phyloP scores from a whole-genome alignment of 768 basidiomycete genomes.

The Tephrocybe sp. region DNA sequence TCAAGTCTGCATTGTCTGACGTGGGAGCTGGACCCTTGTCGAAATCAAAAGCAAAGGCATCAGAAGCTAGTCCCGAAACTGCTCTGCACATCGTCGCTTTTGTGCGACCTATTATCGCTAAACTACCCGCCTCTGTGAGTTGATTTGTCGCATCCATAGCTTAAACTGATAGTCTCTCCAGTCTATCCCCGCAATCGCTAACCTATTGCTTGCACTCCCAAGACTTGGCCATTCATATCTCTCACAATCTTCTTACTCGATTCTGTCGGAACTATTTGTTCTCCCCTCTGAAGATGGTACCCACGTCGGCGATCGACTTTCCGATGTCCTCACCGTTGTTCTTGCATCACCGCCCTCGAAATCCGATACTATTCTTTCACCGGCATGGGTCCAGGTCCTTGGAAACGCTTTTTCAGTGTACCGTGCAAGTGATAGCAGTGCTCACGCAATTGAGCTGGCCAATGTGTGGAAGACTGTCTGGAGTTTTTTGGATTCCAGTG shows the following conservation, averaged over 20 bases:
- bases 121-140: conserved; percentile 72
- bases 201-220: conserved; percentile 76
- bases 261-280: conserved; percentile 80
- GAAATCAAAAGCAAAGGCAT: conserved; percentile 57
- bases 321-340: conserved; percentile 64
- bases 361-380: conserved; percentile 63
- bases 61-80: conserved; percentile 62
- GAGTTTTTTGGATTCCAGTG: conserved; percentile 74
- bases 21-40: conserved; percentile 60
- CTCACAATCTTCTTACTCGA: conserved; percentile 82
- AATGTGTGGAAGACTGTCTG: conserved; percentile 76
- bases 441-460: conserved; percentile 52
- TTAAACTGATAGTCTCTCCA: conserved; percentile 28
- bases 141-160: conserved; percentile 2
- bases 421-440: conserved; percentile 45
- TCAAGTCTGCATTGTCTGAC: conserved; percentile 63
- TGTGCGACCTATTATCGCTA: conserved; percentile 58
- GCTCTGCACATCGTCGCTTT: conserved; percentile 79
- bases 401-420: conserved; percentile 74
- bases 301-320: conserved; percentile 52
- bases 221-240: conserved; percentile 88
- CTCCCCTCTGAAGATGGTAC: conserved; percentile 49
- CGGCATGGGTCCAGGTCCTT: conserved; percentile 79
- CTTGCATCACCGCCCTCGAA: conserved; percentile 69
- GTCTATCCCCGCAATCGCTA: conserved; percentile 71